phyloP scores from a whole-genome alignment of 768 basidiomycete species.

The Scleroderma bovista region DNA sequence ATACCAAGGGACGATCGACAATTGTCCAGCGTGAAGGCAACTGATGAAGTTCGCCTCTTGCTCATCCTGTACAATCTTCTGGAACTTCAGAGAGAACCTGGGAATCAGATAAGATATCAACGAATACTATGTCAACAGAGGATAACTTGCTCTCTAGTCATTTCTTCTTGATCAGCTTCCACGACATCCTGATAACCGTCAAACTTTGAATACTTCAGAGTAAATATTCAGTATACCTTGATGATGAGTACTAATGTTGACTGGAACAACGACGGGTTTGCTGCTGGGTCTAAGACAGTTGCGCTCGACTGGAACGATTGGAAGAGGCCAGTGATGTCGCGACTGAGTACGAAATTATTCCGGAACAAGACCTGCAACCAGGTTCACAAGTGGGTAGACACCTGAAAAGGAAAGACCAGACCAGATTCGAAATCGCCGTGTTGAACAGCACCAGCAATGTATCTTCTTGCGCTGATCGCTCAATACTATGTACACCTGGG shows the following conservation, averaged over 20 bases:
- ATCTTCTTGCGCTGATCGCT: constrained; percentile 53
- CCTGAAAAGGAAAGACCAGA: constrained; percentile 15
- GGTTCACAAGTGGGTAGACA: neutral
- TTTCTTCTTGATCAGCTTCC: constrained; percentile 54
- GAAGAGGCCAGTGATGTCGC: constrained; percentile 56
- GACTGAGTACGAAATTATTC: constrained; percentile 58
- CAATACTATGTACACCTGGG: constrained; percentile 56
- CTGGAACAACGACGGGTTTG: constrained; percentile 54
- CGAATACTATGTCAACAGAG: neutral
- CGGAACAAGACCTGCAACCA: constrained; percentile 51
- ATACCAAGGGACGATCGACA: constrained; percentile 57
- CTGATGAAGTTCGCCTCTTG: constrained; percentile 60
- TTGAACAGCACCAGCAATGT: constrained; percentile 55
- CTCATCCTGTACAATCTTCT: constrained; percentile 58
- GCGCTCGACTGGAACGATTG: constrained; percentile 57
- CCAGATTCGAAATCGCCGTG: constrained; percentile 53
- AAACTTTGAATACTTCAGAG: neutral
- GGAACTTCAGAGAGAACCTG: constrained; percentile 53
- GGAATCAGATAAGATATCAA: neutral
- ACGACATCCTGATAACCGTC: constrained; percentile 47
- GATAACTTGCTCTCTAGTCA: constrained; percentile 46
- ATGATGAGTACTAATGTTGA: constrained; percentile 59
- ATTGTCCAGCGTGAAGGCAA: constrained; percentile 47
- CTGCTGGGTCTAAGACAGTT: constrained; percentile 50
- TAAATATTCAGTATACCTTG: constrained; percentile 34